A percentile compares a stretch with the other conserved stretches of the same genome.
Evolutionary conservation across 202 grass and related monocot genomes (phyloP).

Genomic region (Thinopyrum obtusiflorum): DNA sequence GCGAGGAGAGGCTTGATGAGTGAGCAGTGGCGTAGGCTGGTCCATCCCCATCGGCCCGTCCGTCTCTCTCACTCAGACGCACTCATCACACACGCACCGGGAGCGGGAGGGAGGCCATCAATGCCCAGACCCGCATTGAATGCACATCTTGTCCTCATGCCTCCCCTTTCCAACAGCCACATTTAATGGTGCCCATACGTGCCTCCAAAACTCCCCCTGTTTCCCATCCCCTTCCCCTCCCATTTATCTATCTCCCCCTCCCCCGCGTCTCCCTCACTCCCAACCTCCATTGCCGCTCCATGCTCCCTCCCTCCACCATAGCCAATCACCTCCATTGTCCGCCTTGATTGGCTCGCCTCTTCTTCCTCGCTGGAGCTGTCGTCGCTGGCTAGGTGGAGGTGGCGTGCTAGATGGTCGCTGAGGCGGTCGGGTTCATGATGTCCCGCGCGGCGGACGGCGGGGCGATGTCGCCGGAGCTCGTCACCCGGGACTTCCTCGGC

Average conservation of each 20-base stretch:
- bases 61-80: neutral
- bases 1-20: neutral
- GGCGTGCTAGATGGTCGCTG: constrained; percentile 33
- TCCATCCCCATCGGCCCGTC: constrained; percentile 1
- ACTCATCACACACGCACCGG: constrained; percentile 16
- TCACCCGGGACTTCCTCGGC: constrained; percentile 60
- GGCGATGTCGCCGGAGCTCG: constrained; percentile 38
- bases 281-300: neutral
- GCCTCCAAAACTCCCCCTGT: constrained; percentile 1
- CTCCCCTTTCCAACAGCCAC: constrained; percentile 48
- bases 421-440: constrained; percentile 48
- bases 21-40: neutral
- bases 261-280: neutral
- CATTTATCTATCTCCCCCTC: neutral
- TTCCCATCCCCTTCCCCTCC: neutral
- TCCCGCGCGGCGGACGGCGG: constrained; percentile 36
- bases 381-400: neutral
- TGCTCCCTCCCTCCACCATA: neutral
- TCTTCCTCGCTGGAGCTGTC: neutral
- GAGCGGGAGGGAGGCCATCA: constrained; percentile 21
- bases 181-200: constrained; percentile 48
- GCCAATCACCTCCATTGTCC: neutral
- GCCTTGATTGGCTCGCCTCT: neutral
- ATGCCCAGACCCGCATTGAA: constrained; percentile 45
- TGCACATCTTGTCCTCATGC: constrained; percentile 59